These are phyloP conservation scores for Neurospora sp. DNA, from an alignment of 495 filamentous ascomycete species.

Conservation along the genomic window DNA sequence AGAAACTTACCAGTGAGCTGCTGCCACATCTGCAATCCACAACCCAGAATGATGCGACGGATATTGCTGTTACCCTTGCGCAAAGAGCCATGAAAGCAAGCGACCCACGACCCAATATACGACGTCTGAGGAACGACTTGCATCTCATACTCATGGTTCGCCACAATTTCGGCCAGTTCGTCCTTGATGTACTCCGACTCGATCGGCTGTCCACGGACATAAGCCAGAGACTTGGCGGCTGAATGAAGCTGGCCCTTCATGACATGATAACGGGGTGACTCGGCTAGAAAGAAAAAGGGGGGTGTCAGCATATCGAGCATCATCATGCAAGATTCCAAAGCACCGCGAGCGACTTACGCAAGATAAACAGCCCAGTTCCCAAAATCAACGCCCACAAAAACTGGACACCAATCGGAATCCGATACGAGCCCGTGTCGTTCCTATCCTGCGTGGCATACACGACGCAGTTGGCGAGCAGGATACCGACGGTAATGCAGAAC, in stretches of 20 bases:
- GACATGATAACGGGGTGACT: conserved; percentile 74
- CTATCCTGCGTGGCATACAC: conserved; percentile 56
- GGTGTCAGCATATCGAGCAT: not conserved
- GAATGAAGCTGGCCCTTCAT: conserved; percentile 56
- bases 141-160: conserved; percentile 72
- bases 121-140: conserved; percentile 49
- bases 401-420: conserved; percentile 62
- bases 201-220: conserved; percentile 55
- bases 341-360: conserved; percentile 27
- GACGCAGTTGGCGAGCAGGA: conserved; percentile 63
- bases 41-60: conserved; percentile 63
- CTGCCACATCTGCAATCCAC: conserved; percentile 62
- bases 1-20: conserved; percentile 35
- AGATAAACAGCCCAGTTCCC: conserved; percentile 47
- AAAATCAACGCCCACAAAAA: conserved; percentile 62
- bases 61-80: conserved; percentile 46
- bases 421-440: conserved; percentile 56
- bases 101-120: conserved; percentile 57
- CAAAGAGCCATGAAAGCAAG: conserved; percentile 51
- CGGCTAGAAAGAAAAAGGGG: conserved; percentile 28
- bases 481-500: conserved; percentile 65
- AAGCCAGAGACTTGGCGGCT: conserved; percentile 50
- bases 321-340: not conserved
- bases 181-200: conserved; percentile 55
- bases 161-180: conserved; percentile 71